These are phyloP conservation scores for Butyriboletus loyo DNA, from an alignment of 768 basidiomycete genomes.

Conservation along the genomic window DNA sequence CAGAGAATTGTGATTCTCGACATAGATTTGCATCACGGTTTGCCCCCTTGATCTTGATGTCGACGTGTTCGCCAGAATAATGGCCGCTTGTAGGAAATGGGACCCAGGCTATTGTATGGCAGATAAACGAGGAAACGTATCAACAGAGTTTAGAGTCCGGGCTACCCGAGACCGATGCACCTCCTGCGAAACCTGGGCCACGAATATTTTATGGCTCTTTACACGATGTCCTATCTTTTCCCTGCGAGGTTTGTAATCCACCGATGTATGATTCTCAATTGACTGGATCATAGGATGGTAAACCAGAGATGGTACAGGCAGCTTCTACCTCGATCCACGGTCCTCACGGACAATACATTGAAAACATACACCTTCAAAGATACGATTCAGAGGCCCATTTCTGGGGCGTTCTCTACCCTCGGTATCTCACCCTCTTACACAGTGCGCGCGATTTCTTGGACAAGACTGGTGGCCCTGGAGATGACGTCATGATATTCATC, in stretches of 20 bases:
- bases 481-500: constrained; percentile 81
- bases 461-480: constrained; percentile 57
- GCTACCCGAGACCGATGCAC: constrained; percentile 21
- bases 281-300: constrained; percentile 62
- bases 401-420: constrained; percentile 53
- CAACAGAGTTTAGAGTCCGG: constrained; percentile 60
- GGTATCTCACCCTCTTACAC: constrained; percentile 44
- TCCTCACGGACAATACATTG: constrained; percentile 1
- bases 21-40: constrained; percentile 51
- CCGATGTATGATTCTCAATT: background rate
- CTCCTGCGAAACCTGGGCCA: constrained; percentile 41
- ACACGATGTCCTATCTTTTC: constrained; percentile 92
- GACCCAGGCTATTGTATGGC: constrained; percentile 89
- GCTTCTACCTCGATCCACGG: background rate
- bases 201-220: constrained; percentile 85
- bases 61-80: background rate
- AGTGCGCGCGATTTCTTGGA: constrained; percentile 72
- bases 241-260: constrained; percentile 67
- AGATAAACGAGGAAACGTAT: constrained; percentile 86
- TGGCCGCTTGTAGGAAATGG: constrained; percentile 66
- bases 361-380: constrained; percentile 29
- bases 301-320: constrained; percentile 52
- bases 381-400: background rate
- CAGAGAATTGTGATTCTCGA: constrained; percentile 85
- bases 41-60: background rate